Base-by-base conservation (phyloP, 2,329 filamentous ascomycete species). In the Exophiala sp. region DNA sequence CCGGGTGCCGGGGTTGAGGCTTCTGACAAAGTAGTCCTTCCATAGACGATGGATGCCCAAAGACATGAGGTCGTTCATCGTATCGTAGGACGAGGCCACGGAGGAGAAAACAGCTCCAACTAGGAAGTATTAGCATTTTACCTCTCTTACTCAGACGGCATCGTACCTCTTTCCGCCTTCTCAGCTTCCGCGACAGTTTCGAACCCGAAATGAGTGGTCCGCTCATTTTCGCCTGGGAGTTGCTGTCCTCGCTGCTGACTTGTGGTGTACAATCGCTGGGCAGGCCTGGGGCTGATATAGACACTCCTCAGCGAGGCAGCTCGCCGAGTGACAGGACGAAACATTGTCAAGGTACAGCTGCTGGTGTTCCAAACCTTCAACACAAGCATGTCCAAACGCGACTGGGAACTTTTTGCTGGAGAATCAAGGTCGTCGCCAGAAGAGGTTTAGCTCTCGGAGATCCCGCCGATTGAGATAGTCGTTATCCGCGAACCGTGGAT, bases 21-120 rank as follows among this genome's bases (percentile, higher is more conserved):
- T 87, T 62, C 89, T 86, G 42, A 99, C 92, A 71, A 97, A 99
- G 74, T 96, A 86, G 73, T 97, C 92, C 77, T 88, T 99, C 94
- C 94, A 99, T 35, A 99, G 77, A 40, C 94, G 88, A 72, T 99
- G 94, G 74, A 96, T 91, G 51, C 94, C 94, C 44, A 99, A 83
- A 6, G 94, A 97, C 94, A 99, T 99, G 63, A 97, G 81, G 71
- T 99, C 94, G 75, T 99, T 99, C 94, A 99, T 99, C 59, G 86
- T 87, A 72, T 99, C 94, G 75, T 99, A 99, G 14, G 88, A 90
- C 59, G 89, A 85, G 63, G 94, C 94, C 38, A 99, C 94, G 62
- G 88, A 96, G 71, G 89, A 92, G 76, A 99, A 99, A 54, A 99
- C 94, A 39, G 83, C 84, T 56, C 88, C 88, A 38, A 96, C 91